Evolutionary conservation across 768 basidiomycete genomes (phyloP), one percentile per base, ranked within the genome.

Genomic region (Termitomyces sp.): DNA sequence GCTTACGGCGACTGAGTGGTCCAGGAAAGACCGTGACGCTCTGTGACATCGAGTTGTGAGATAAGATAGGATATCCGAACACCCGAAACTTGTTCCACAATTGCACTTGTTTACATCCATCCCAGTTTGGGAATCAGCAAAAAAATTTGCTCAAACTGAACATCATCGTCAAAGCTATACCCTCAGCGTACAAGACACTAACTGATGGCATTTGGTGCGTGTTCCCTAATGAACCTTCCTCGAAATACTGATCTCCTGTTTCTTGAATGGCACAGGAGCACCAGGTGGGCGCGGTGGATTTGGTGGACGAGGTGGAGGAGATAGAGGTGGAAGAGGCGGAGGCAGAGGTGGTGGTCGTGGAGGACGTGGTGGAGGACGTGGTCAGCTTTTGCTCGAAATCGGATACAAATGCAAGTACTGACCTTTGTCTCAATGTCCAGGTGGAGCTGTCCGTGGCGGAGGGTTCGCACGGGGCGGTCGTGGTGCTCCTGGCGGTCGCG

Each of bases 261-360:
- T 36, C 41, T 41, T 8, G 12, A 44, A 29, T 51, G 31, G 33
- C 22, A 26, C 51, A 79, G 78, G 78, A 66, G 76, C 73, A 76
- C 79, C 88, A 71, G 92, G 92, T 59, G 85, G 86, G 66, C 86
- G 91, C 60, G 90, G 90, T 34, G 86, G 86, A 64, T 87, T 86
- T 72, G 78, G 80, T 54, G 80, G 34, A 36, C 34, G 34, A 36
- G 34, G 34, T 51, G 73, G 76, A 60, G 68, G 71, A 57, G 70
- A 68, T 55, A 63, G 70, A 52, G 64, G 77, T 22, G 64, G 77
- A 28, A 65, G 76, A 34, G 75, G 78, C 48, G 73, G 74, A 15
- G 67, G 74, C 41, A 69, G 72, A 28, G 73, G 75, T 20, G 66
- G 70, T 55, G 73, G 75, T 33, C 70, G 73, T 10, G 71, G 77